Conservation (phyloP, 345 rosid genomes). For the Brassica nigra region DNA sequence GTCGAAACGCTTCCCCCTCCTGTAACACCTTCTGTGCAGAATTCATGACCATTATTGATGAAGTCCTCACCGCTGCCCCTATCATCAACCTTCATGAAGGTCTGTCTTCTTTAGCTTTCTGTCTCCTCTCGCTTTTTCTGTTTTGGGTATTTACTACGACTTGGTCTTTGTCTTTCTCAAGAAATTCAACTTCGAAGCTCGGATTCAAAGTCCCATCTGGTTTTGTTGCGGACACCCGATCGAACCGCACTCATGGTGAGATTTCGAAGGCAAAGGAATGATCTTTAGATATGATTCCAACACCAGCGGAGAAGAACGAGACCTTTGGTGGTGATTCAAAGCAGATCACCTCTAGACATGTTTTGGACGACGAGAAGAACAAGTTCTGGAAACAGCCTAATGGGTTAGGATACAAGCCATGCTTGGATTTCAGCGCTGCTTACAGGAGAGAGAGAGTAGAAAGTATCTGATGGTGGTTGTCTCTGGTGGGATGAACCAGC, state of each 20-base stretch:
- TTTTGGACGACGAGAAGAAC: constrained; percentile 24
- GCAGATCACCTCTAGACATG: constrained; percentile 12
- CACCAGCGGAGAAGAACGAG: constrained; percentile 27
- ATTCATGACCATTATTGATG: no score
- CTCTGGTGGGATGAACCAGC: constrained; percentile 95
- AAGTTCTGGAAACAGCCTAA: constrained; percentile 98
- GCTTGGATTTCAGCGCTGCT: constrained; percentile 57
- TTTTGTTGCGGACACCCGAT: constrained; percentile 32
- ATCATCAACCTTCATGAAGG: no score
- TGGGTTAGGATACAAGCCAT: constrained; percentile 83
- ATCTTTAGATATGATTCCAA: constrained; percentile 11
- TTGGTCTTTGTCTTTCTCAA: constrained; percentile 48
- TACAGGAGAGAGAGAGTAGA: constrained; percentile 58
- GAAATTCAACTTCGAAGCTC: constrained; percentile 37
- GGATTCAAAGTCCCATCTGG: constrained; percentile 36
- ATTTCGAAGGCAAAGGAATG: constrained; percentile 14
- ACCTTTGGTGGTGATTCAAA: constrained; percentile 27
- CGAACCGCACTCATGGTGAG: constrained; percentile 11
- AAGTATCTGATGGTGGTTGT: constrained; percentile 89
- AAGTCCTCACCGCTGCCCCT: no score
- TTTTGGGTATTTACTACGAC: constrained; percentile 50
- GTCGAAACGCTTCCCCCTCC: no score
- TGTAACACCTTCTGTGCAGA: no score
- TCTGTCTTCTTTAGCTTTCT: no score
- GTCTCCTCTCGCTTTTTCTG: constrained; percentile 58